Conservation (phyloP, 164 flowering plant genomes). For the Hamamelis virginiana region DNA sequence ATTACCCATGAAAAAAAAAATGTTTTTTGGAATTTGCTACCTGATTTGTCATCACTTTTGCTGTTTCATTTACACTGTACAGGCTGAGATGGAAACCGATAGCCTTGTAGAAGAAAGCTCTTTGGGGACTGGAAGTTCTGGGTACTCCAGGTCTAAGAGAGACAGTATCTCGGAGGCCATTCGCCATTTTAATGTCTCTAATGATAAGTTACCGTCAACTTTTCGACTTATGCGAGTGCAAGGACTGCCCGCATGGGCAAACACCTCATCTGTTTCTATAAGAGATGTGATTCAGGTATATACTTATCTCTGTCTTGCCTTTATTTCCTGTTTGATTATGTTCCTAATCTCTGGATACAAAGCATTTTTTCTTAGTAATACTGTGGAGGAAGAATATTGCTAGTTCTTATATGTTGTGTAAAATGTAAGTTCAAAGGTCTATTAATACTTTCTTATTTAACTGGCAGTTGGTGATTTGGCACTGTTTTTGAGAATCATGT, state of each 20-base stretch:
- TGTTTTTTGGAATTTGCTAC: not conserved
- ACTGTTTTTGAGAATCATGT: not conserved
- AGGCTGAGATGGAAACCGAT: slow-evolving; percentile 25
- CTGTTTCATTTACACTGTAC: slow-evolving; percentile 8
- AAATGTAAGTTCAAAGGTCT: too few relatives aligned
- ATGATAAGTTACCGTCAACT: slow-evolving; percentile 51
- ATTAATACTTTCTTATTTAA: too few relatives aligned
- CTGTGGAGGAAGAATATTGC: too few relatives aligned
- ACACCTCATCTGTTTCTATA: slow-evolving; percentile 75
- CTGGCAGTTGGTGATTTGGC: too few relatives aligned
- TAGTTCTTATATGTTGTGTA: too few relatives aligned
- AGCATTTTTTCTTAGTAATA: too few relatives aligned
- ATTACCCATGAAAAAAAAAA: not conserved
- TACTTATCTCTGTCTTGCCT: not conserved
- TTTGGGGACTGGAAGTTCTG: slow-evolving; percentile 9
- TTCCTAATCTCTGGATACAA: too few relatives aligned
- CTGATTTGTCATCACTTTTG: not conserved
- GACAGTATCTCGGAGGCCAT: slow-evolving; percentile 45
- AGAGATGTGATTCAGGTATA: slow-evolving; percentile 79
- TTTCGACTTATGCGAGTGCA: slow-evolving; percentile 76
- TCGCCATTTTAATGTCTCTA: slow-evolving; percentile 46
- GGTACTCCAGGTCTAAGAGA: slow-evolving; percentile 14
- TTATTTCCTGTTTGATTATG: too few relatives aligned
- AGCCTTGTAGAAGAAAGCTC: slow-evolving; percentile 10
- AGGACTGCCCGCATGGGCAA: slow-evolving; percentile 92